Evolutionary conservation across 257 asterid species (phyloP).

Genomic region (Striga asiatica): DNA sequence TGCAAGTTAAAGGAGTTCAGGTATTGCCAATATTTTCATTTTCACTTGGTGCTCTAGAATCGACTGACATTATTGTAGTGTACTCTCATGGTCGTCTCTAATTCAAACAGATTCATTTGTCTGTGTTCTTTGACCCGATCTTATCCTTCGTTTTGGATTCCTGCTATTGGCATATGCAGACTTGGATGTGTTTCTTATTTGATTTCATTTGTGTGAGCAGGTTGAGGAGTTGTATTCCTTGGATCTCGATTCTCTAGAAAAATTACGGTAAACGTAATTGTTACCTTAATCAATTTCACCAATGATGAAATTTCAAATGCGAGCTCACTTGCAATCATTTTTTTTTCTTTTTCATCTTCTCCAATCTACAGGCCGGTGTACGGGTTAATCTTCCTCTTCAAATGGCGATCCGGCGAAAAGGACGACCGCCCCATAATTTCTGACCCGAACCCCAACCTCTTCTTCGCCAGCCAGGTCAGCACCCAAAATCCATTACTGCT

Average conservation of each 20-base stretch:
- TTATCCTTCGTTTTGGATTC: not conserved
- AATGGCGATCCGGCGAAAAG: slow-evolving; percentile 97
- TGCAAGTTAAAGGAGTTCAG: slow-evolving; percentile 99
- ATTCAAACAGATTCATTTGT: not conserved
- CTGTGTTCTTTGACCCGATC: not conserved
- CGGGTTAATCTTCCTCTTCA: slow-evolving; percentile 93
- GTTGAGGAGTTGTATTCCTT: slow-evolving; percentile 95
- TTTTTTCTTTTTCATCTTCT: not conserved
- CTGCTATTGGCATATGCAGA: not conserved
- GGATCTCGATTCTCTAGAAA: slow-evolving; percentile 81
- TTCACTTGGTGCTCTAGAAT: slow-evolving; percentile 1
- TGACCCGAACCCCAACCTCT: slow-evolving; percentile 88
- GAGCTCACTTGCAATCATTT: not conserved
- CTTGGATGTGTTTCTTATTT: slow-evolving; percentile 18
- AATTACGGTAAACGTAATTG: slow-evolving; percentile 46
- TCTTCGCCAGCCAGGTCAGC: slow-evolving; percentile 90
- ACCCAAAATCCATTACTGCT: not conserved
- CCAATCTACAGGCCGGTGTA: slow-evolving; percentile 61
- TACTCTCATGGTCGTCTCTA: not conserved
- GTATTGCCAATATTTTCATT: slow-evolving; percentile 25
- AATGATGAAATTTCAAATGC: not conserved
- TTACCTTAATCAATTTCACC: not conserved
- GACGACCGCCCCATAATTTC: slow-evolving; percentile 80
- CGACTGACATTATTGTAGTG: slow-evolving; percentile 3
- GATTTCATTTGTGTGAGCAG: slow-evolving; percentile 34